Evolutionary conservation across 2,329 filamentous ascomycete genomes (phyloP).

Genomic region (Ceratocystis huliohia): DNA sequence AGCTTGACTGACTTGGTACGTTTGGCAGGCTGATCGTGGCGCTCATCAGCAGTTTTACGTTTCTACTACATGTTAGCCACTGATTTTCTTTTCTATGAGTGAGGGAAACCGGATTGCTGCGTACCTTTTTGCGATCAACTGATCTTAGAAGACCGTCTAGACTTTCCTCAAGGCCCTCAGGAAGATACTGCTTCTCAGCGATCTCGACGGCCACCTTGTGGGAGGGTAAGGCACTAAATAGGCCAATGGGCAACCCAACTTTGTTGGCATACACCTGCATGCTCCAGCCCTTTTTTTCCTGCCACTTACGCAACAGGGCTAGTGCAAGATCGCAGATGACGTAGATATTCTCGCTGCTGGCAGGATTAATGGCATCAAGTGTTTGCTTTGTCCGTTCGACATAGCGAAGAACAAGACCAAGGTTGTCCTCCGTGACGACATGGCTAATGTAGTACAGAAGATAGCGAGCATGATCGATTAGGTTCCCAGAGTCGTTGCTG

Average conservation of each 20-base stretch:
- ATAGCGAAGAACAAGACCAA: slow-evolving; percentile 80
- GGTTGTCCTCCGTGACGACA: slow-evolving; percentile 73
- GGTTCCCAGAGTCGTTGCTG: slow-evolving; percentile 48
- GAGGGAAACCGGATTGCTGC: slow-evolving; percentile 18
- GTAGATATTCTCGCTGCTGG: slow-evolving; percentile 63
- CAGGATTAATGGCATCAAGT: slow-evolving; percentile 59
- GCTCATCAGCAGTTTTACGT: slow-evolving; percentile 43
- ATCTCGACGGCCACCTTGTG: slow-evolving; percentile 73
- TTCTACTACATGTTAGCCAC: slow-evolving; percentile 33
- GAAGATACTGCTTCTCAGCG: slow-evolving; percentile 72
- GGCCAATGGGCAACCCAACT: slow-evolving; percentile 62
- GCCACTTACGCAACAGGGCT: slow-evolving; percentile 68
- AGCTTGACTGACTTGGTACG: slow-evolving; percentile 25
- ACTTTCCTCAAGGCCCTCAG: slow-evolving; percentile 60
- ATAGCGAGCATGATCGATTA: slow-evolving; percentile 76
- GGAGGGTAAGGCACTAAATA: slow-evolving; percentile 63
- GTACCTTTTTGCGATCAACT: slow-evolving; percentile 61
- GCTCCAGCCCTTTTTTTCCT: slow-evolving; percentile 73
- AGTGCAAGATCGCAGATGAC: slow-evolving; percentile 79
- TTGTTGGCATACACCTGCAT: slow-evolving; percentile 75
- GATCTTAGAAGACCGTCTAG: slow-evolving; percentile 55
- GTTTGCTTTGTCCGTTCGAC: slow-evolving; percentile 88
- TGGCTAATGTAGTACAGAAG: slow-evolving; percentile 77
- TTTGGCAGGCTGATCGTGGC: slow-evolving; percentile 34
- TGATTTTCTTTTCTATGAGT: not conserved